Percentiles rank a stretch among this genome's conserved stretches.
These are phyloP conservation scores for Annulohypoxylon nitens DNA, from an alignment of 495 filamentous ascomycete species.

Conservation along the genomic window DNA sequence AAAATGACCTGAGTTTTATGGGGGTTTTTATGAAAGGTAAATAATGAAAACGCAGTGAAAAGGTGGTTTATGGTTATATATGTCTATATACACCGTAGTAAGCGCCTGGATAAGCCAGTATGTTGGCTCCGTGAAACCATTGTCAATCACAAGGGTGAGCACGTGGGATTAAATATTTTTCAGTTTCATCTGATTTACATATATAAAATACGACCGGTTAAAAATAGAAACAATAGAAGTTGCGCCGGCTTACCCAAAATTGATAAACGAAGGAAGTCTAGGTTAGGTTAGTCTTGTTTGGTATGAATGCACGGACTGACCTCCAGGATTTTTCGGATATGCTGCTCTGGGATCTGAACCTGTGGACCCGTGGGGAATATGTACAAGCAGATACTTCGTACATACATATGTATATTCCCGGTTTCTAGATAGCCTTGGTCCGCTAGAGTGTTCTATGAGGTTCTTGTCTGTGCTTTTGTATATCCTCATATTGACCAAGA, in stretches of 20 bases:
- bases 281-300: slow-evolving; percentile 2
- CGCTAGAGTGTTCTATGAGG: neutral
- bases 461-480: neutral
- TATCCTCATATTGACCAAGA: neutral
- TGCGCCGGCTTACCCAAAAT: slow-evolving; percentile 3
- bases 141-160: neutral
- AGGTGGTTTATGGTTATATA: neutral
- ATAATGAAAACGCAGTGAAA: neutral
- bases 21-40: neutral
- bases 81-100: neutral
- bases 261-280: slow-evolving; percentile 1
- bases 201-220: neutral
- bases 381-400: neutral
- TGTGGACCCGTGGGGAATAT: neutral
- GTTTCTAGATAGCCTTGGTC: neutral
- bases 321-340: slow-evolving; percentile 5
- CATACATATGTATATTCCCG: neutral
- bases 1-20: neutral
- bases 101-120: neutral
- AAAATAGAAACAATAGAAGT: slow-evolving; percentile 6
- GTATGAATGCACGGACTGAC: neutral
- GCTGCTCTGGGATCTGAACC: slow-evolving; percentile 6
- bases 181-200: neutral
- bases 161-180: slow-evolving; percentile 10
- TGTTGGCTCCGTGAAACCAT: neutral